Percentiles rank a stretch among this genome's conserved stretches.
Evolutionary conservation across 495 filamentous ascomycete genomes (phyloP).

Genomic region (Aspergillus haitiensis): DNA sequence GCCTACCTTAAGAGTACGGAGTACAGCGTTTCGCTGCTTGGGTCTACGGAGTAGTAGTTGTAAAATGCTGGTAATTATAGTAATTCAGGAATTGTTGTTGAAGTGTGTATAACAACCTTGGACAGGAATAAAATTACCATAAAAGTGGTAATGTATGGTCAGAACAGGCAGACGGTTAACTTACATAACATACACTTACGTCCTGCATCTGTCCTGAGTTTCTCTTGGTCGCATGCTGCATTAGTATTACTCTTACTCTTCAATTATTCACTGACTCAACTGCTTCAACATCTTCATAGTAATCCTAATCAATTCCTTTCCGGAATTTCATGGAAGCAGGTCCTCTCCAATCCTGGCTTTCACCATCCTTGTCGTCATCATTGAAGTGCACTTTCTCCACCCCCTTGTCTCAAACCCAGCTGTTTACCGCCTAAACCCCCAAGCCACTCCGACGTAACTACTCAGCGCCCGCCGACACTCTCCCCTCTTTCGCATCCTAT

Average conservation of each 20-base stretch:
- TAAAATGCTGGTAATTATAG: too few relatives aligned
- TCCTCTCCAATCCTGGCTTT: constrained; percentile 5
- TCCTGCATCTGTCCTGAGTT: background rate
- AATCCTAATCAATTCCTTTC: constrained; percentile 4
- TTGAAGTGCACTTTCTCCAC: constrained; percentile 4
- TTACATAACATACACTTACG: background rate
- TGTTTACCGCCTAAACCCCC: constrained; percentile 35
- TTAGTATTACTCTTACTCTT: constrained; percentile 1
- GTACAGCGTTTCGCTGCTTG: too few relatives aligned
- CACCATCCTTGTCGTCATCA: constrained; percentile 1
- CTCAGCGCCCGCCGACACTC: constrained; percentile 15
- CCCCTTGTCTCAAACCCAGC: constrained; percentile 19
- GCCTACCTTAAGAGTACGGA: too few relatives aligned
- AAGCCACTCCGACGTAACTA: constrained; percentile 13
- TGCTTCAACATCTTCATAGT: background rate
- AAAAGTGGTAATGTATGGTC: background rate
- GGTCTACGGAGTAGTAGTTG: too few relatives aligned
- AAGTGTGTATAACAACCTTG: too few relatives aligned
- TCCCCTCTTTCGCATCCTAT: constrained; percentile 23
- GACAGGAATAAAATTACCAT: background rate
- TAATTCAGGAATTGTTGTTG: too few relatives aligned
- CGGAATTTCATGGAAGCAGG: constrained; percentile 23
- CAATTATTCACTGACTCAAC: too few relatives aligned
- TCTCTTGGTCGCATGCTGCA: background rate
- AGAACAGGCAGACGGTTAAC: background rate